These are phyloP conservation scores for Boletus reticuloceps DNA, from an alignment of 768 basidiomycete species.

Conservation along the genomic window DNA sequence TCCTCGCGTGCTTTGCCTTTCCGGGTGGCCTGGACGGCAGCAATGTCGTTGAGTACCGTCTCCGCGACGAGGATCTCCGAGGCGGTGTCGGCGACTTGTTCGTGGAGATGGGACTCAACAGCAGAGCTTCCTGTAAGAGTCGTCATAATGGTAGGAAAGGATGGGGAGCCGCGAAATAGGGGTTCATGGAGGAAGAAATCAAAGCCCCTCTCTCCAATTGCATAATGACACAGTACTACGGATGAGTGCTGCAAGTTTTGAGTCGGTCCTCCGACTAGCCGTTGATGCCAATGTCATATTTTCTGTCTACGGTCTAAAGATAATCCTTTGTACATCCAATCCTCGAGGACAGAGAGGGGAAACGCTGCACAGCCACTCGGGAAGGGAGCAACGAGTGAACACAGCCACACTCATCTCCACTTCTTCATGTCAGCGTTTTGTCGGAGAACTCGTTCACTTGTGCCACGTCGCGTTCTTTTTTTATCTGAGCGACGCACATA, in stretches of 20 bases:
- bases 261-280: too few relatives aligned
- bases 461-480: constrained; percentile 6
- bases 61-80: constrained; percentile 40
- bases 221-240: background rate
- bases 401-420: constrained; percentile 9
- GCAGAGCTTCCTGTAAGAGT: constrained; percentile 5
- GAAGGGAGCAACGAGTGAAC: background rate
- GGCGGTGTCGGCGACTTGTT: constrained; percentile 28
- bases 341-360: too few relatives aligned
- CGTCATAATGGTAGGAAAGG: constrained; percentile 5
- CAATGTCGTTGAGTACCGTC: constrained; percentile 43
- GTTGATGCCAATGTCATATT: background rate
- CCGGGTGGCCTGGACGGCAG: constrained; percentile 28
- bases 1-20: constrained; percentile 39
- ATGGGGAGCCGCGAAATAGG: background rate
- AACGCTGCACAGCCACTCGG: constrained; percentile 4
- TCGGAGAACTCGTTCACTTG: constrained; percentile 9
- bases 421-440: constrained; percentile 15
- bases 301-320: background rate
- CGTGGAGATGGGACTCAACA: constrained; percentile 11
- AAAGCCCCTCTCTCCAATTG: background rate
- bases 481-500: constrained; percentile 12
- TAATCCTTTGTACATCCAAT: background rate
- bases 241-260: too few relatives aligned
- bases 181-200: background rate